phyloP scores from a whole-genome alignment of 345 rosid species.

The Murraya paniculata region DNA sequence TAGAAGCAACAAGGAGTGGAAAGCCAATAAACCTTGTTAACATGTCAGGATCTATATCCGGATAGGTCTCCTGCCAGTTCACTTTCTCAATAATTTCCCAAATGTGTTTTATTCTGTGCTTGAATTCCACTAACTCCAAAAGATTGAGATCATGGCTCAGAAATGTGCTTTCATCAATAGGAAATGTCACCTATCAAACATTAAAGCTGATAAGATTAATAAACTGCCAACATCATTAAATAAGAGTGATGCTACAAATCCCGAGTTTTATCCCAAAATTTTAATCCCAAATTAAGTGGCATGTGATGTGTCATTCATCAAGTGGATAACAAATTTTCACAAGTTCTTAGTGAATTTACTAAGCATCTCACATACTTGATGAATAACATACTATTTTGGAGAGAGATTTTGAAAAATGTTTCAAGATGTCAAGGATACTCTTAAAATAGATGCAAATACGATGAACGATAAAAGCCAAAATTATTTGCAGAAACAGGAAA shows the following conservation, averaged over 20 bases:
- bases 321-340: neutral
- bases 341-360: neutral
- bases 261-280: too few species aligned
- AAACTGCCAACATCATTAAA: conserved; percentile 6
- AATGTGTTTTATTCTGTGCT: conserved; percentile 72
- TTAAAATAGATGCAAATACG: neutral
- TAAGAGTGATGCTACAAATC: too few species aligned
- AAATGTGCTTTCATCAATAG: conserved; percentile 57
- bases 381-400: neutral
- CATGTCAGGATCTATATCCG: conserved; percentile 80
- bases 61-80: conserved; percentile 77
- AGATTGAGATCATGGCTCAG: conserved; percentile 80
- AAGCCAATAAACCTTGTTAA: conserved; percentile 68
- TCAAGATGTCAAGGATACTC: too few species aligned
- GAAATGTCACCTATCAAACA: conserved; percentile 56
- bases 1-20: conserved; percentile 2
- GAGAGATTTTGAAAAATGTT: too few species aligned
- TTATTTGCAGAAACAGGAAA: neutral
- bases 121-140: conserved; percentile 86
- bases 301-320: neutral
- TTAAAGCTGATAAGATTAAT: neutral
- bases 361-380: neutral
- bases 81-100: conserved; percentile 77
- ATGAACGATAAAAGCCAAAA: neutral
- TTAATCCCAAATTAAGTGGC: neutral